Conservation (phyloP, 192 early-diverging fungal genomes). For the Coemansia sp. region DNA sequence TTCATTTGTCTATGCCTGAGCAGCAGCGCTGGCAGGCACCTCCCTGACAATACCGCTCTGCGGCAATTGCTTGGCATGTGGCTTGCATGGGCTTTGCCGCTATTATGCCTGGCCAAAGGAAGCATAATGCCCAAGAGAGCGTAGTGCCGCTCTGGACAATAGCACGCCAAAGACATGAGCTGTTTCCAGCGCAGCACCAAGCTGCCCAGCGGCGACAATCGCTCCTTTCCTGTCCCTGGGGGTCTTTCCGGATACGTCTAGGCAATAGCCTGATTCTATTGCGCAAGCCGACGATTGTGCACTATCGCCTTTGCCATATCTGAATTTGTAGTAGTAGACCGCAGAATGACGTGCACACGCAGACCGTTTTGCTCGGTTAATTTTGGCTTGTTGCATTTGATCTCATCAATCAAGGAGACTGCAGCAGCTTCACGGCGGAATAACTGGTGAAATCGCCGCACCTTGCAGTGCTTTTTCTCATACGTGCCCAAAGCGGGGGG, state of each 20-base stretch:
- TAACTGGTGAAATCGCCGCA: background rate
- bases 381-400: background rate
- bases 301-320: background rate
- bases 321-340: background rate
- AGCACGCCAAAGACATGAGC: background rate
- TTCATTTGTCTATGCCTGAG: background rate
- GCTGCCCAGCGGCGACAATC: background rate
- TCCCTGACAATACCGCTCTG: background rate
- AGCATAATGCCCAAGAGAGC: background rate
- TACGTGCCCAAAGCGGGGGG: background rate
- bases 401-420: background rate
- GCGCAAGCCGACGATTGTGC: background rate
- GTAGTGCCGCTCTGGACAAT: background rate
- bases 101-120: background rate
- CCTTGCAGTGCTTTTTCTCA: background rate
- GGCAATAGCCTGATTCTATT: background rate
- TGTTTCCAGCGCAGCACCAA: background rate
- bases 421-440: background rate
- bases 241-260: slow-evolving; percentile 4
- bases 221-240: background rate
- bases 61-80: slow-evolving; percentile 1
- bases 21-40: background rate
- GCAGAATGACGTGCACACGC: background rate
- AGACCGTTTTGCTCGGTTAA: background rate
- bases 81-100: slow-evolving; percentile 5